phyloP scores from a whole-genome alignment of 805 yeast genomes.

The Kuraishia ogatae region DNA sequence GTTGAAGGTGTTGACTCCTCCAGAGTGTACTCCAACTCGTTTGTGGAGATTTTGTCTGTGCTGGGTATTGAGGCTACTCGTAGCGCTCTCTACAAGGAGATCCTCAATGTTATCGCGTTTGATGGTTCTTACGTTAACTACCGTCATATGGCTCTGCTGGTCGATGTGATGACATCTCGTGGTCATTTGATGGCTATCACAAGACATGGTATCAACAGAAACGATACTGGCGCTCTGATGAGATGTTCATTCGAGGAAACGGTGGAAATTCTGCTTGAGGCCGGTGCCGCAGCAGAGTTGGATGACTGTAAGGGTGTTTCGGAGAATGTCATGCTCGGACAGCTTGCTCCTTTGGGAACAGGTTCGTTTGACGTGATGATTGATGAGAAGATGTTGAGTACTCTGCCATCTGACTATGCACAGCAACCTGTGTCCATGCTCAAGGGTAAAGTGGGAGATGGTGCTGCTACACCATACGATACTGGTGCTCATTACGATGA shows the following conservation, averaged over 20 bases:
- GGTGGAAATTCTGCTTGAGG: conserved; percentile 93
- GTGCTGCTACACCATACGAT: conserved; percentile 90
- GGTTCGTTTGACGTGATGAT: conserved; percentile 95
- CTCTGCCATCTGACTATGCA: conserved; percentile 43
- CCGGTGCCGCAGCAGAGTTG: conserved; percentile 95
- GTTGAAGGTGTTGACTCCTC: conserved; percentile 91
- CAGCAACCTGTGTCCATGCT: conserved; percentile 28
- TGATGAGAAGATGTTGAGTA: conserved; percentile 77
- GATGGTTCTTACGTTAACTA: conserved; percentile 99
- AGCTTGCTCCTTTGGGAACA: conserved; percentile 97
- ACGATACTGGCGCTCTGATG: conserved; percentile 98
- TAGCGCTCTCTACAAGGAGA: conserved; percentile 87
- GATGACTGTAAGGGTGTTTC: conserved; percentile 99
- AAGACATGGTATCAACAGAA: conserved; percentile 98
- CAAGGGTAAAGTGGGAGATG: conserved; percentile 43
- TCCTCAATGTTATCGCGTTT: conserved; percentile 94
- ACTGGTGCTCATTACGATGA: conserved; percentile 56
- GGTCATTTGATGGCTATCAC: conserved; percentile 98
- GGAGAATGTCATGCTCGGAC: conserved; percentile 95
- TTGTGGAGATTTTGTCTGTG: conserved; percentile 90
- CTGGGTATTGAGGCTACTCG: conserved; percentile 98
- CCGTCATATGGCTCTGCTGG: conserved; percentile 95
- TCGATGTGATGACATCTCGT: conserved; percentile 97
- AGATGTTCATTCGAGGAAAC: conserved; percentile 99
- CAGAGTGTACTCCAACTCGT: conserved; percentile 91